Percentiles rank a stretch among this genome's conserved stretches.
phyloP scores from a whole-genome alignment of 768 basidiomycete genomes.

The Botryobasidium botryosum region DNA sequence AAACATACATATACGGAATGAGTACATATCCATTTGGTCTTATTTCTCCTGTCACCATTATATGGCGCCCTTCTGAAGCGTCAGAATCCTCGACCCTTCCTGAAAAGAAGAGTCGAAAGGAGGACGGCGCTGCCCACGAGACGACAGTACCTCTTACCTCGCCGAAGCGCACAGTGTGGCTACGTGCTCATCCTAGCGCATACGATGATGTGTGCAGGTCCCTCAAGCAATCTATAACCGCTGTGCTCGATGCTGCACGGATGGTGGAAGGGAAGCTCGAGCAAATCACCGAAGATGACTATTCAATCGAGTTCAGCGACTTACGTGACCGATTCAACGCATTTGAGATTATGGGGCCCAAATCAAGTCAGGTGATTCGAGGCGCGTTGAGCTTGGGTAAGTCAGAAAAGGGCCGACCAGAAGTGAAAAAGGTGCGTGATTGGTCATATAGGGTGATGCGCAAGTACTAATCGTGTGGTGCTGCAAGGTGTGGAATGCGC shows the following conservation, averaged over 20 bases:
- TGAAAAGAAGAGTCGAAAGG: not conserved
- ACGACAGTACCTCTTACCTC: not conserved
- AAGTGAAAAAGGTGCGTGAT: not conserved
- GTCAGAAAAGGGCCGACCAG: constrained; percentile 12
- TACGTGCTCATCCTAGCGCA: constrained; percentile 62
- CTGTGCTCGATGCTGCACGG: constrained; percentile 31
- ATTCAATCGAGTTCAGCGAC: constrained; percentile 46
- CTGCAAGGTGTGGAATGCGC: constrained; percentile 46
- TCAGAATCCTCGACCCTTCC: not conserved
- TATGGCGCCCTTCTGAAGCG: constrained; percentile 42
- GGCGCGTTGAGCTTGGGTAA: constrained; percentile 24
- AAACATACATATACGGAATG: constrained; percentile 49
- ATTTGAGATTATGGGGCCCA: constrained; percentile 85
- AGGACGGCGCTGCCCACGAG: not conserved
- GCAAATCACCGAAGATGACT: constrained; percentile 12
- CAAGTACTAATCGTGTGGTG: not conserved
- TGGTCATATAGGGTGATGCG: not conserved
- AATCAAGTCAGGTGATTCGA: constrained; percentile 46
- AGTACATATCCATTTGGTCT: constrained; percentile 49
- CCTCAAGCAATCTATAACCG: constrained; percentile 35
- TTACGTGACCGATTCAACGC: constrained; percentile 52
- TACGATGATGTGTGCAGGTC: constrained; percentile 38
- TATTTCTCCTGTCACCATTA: constrained; percentile 49
- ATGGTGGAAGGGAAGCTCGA: constrained; percentile 17
- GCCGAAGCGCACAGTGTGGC: constrained; percentile 39